A percentile compares a stretch with the other conserved stretches of the same genome.
Conservation (phyloP, 2,329 filamentous ascomycete genomes). For the Microdochium nivale region DNA sequence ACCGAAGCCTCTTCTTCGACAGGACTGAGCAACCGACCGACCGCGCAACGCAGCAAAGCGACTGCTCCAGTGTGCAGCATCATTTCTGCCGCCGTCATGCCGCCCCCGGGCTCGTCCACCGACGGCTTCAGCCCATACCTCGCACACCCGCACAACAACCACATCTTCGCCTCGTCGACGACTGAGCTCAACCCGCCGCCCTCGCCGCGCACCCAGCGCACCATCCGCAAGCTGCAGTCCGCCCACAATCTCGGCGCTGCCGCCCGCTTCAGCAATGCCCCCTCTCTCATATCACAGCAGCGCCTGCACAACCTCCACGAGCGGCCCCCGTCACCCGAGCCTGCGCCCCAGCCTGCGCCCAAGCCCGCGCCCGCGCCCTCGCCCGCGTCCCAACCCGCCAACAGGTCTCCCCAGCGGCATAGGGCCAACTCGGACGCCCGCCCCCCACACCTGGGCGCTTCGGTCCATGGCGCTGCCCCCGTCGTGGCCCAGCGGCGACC, state of each 20-base stretch:
- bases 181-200: slow-evolving; percentile 45
- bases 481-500: slow-evolving; percentile 29
- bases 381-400: slow-evolving; percentile 24
- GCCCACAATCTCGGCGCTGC: slow-evolving; percentile 55
- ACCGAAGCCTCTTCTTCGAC: too few species aligned
- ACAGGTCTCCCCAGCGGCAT: slow-evolving; percentile 43
- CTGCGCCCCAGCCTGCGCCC: too few species aligned
- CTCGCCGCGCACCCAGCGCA: slow-evolving; percentile 57
- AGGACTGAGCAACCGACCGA: too few species aligned
- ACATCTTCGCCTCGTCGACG: slow-evolving; percentile 5
- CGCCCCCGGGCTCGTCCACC: neutral
- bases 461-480: slow-evolving; percentile 27
- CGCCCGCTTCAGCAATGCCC: slow-evolving; percentile 38
- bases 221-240: slow-evolving; percentile 66
- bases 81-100: too few species aligned
- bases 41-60: neutral
- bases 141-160: neutral
- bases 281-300: slow-evolving; percentile 56
- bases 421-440: slow-evolving; percentile 69
- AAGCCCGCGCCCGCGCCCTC: too few species aligned
- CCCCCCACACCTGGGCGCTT: slow-evolving; percentile 21
- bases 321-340: slow-evolving; percentile 24
- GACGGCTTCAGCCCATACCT: neutral
- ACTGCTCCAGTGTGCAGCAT: too few species aligned
- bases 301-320: slow-evolving; percentile 30